phyloP scores from a whole-genome alignment of 2,329 filamentous ascomycete genomes.

The Claviceps pusilla region DNA sequence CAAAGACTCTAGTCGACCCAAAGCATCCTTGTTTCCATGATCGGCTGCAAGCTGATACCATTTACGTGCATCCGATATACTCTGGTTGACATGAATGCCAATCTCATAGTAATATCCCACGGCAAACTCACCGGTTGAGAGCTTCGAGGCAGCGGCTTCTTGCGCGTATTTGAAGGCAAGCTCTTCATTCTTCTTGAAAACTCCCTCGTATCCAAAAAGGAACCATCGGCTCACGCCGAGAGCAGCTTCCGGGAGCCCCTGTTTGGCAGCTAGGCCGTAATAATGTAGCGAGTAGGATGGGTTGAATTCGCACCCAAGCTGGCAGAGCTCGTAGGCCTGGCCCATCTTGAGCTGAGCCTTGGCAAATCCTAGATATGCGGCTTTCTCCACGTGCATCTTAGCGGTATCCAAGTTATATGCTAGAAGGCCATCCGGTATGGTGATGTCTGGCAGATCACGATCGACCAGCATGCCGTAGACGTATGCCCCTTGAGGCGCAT shows the following conservation, averaged over 20 bases:
- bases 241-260: slow-evolving; percentile 85
- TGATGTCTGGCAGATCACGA: slow-evolving; percentile 80
- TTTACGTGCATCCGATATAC: slow-evolving; percentile 62
- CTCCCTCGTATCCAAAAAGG: slow-evolving; percentile 79
- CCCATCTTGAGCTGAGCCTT: slow-evolving; percentile 98
- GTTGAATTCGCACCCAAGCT: slow-evolving; percentile 87
- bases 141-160: slow-evolving; percentile 64
- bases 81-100: slow-evolving; percentile 77
- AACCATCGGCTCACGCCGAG: slow-evolving; percentile 98
- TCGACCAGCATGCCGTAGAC: slow-evolving; percentile 90
- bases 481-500: slow-evolving; percentile 91
- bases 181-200: slow-evolving; percentile 92
- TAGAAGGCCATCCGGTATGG: slow-evolving; percentile 55
- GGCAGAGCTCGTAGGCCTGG: slow-evolving; percentile 84
- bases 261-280: slow-evolving; percentile 79
- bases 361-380: slow-evolving; percentile 86
- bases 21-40: slow-evolving; percentile 83
- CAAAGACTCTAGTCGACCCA: slow-evolving; percentile 67
- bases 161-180: slow-evolving; percentile 83
- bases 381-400: slow-evolving; percentile 85
- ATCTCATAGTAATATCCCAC: slow-evolving; percentile 97
- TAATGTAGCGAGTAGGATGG: slow-evolving; percentile 88
- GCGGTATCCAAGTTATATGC: slow-evolving; percentile 58
- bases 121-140: slow-evolving; percentile 87
- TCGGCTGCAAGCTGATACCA: slow-evolving; percentile 88